Evolutionary conservation across 2,329 filamentous ascomycete species (phyloP).

Genomic region (Exutisphaerella laricina): DNA sequence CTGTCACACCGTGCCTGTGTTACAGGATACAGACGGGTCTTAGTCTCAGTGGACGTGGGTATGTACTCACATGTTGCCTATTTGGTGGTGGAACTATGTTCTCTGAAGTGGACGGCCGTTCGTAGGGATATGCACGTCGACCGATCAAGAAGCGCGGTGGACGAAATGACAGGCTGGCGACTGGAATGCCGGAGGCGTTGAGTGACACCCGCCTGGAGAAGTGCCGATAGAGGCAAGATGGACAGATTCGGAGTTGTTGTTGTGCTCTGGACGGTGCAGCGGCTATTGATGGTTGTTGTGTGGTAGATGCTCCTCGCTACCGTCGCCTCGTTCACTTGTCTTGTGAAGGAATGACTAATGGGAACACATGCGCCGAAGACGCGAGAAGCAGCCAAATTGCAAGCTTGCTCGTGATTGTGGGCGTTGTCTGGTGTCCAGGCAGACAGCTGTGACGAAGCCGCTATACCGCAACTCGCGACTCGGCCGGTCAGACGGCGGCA

Average conservation of each 20-base stretch:
- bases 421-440: too few relatives aligned
- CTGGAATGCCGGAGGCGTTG: slow-evolving; percentile 15
- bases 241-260: slow-evolving; percentile 3
- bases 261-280: background rate
- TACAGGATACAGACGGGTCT: slow-evolving; percentile 7
- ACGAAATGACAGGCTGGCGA: slow-evolving; percentile 4
- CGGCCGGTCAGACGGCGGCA: too few relatives aligned
- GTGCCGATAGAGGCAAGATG: slow-evolving; percentile 1
- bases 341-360: slow-evolving; percentile 4
- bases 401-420: too few relatives aligned
- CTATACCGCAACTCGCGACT: too few relatives aligned
- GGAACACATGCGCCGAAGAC: too few relatives aligned
- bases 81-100: background rate
- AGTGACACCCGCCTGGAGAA: slow-evolving; percentile 18
- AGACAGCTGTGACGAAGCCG: too few relatives aligned
- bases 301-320: slow-evolving; percentile 2
- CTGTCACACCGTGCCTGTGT: slow-evolving; percentile 23
- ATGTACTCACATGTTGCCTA: slow-evolving; percentile 27
- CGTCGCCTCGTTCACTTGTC: slow-evolving; percentile 7
- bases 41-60: slow-evolving; percentile 4
- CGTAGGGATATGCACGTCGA: slow-evolving; percentile 20
- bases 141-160: slow-evolving; percentile 11
- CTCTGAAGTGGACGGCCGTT: slow-evolving; percentile 12
- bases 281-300: background rate
- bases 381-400: too few relatives aligned